These are phyloP conservation scores for Pleurotus djamor DNA, from an alignment of 768 basidiomycete genomes.

Conservation along the genomic window DNA sequence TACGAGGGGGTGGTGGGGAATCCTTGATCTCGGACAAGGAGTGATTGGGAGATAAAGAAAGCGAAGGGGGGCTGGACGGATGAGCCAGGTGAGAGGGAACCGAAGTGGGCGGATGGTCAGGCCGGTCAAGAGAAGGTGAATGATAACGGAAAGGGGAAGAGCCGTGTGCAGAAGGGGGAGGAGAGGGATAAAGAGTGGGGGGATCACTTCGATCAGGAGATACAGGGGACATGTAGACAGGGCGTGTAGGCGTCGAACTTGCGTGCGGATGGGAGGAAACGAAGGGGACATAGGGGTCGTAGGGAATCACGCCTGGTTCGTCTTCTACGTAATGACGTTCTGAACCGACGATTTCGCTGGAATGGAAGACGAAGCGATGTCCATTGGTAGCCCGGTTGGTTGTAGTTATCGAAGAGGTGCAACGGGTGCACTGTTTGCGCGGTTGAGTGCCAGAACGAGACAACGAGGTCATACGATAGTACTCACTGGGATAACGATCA, in stretches of 20 bases:
- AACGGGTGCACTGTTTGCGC: conserved; percentile 54
- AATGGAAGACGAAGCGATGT: conserved; percentile 87
- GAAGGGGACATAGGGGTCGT: conserved; percentile 24
- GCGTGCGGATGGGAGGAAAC: conserved; percentile 20
- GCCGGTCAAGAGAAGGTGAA: conserved; percentile 15
- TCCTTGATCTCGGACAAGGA: conserved; percentile 32
- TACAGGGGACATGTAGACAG: conserved; percentile 35
- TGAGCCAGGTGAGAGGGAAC: conserved; percentile 7
- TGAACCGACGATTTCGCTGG: conserved; percentile 57
- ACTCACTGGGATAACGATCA: conserved; percentile 69
- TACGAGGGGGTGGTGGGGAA: conserved; percentile 34
- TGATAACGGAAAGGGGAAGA: conserved; percentile 21
- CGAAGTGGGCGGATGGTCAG: conserved; percentile 11
- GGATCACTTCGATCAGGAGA: conserved; percentile 35
- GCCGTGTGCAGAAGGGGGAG: conserved; percentile 16
- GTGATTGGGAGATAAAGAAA: conserved; percentile 17
- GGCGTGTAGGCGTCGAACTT: conserved; percentile 21
- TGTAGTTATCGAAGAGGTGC: conserved; percentile 66
- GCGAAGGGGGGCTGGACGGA: conserved; percentile 22
- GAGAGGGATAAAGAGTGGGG: conserved; percentile 18
- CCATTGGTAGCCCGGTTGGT: conserved; percentile 78
- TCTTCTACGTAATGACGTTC: conserved; percentile 63
- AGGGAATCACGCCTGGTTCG: conserved; percentile 61
- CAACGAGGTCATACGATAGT: background rate
- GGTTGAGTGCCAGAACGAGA: conserved; percentile 3